phyloP scores from a whole-genome alignment of 2,329 filamentous ascomycete species.

The Cytospora mali region DNA sequence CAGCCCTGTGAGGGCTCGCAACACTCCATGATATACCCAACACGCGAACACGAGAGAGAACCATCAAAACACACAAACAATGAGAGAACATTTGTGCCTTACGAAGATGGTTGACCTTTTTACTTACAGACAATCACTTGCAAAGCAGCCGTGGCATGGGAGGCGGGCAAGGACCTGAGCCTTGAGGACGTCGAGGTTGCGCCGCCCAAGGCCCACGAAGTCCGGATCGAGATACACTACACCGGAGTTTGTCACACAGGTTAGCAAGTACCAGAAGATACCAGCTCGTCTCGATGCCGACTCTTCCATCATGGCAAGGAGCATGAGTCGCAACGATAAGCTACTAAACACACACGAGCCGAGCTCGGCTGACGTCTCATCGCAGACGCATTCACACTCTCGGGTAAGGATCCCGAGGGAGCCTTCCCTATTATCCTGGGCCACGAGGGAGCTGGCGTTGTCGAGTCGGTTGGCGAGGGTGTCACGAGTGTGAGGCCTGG shows the following conservation, averaged over 20 bases:
- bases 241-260: conserved; percentile 96
- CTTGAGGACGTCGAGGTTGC: conserved; percentile 93
- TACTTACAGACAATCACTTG: conserved; percentile 25
- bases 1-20: not conserved
- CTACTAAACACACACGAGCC: not conserved
- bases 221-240: conserved; percentile 95
- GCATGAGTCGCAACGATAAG: not conserved
- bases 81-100: not conserved
- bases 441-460: conserved; percentile 88
- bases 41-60: not conserved
- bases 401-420: conserved; percentile 95
- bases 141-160: conserved; percentile 95
- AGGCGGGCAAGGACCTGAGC: conserved; percentile 84
- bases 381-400: conserved; percentile 87
- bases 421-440: conserved; percentile 88
- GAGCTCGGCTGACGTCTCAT: conserved; percentile 16
- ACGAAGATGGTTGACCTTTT: not conserved
- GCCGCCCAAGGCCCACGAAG: conserved; percentile 88
- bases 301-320: too few relatives aligned
- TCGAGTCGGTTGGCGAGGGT: conserved; percentile 91
- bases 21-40: not conserved
- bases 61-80: not conserved
- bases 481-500: conserved; percentile 93
- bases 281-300: conserved; percentile 24
- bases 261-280: conserved; percentile 33